Evolutionary conservation across 495 filamentous ascomycete species (phyloP).

Genomic region (Usnea hakonensis): DNA sequence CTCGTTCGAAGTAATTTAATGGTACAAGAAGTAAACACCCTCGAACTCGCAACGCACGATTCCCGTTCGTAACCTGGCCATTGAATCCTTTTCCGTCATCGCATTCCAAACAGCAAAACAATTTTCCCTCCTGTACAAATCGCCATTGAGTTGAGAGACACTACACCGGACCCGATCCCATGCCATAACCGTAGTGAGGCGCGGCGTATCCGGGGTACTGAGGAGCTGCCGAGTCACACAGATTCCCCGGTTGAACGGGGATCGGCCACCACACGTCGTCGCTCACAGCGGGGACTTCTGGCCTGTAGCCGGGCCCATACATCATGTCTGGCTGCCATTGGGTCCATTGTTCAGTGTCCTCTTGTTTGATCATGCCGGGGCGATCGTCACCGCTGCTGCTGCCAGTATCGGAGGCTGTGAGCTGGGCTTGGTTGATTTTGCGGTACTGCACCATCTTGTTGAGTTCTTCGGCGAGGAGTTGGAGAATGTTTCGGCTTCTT

Average conservation of each 20-base stretch:
- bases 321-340: conserved; percentile 2
- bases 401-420: neutral
- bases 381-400: neutral
- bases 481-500: conserved; percentile 8
- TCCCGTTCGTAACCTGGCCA: too few relatives aligned
- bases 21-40: too few relatives aligned
- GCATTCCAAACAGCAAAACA: too few relatives aligned
- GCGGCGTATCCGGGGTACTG: neutral
- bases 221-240: neutral
- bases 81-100: too few relatives aligned
- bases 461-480: conserved; percentile 7
- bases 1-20: too few relatives aligned
- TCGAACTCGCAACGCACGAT: too few relatives aligned
- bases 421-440: neutral
- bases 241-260: neutral
- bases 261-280: conserved; percentile 1
- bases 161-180: neutral
- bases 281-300: neutral
- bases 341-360: neutral
- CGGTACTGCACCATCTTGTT: neutral
- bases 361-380: neutral
- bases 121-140: too few relatives aligned
- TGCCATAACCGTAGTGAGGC: neutral
- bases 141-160: too few relatives aligned
- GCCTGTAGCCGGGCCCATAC: conserved; percentile 1